phyloP scores from a whole-genome alignment of 306 rosid genomes.

The Trifolium fragiferum region DNA sequence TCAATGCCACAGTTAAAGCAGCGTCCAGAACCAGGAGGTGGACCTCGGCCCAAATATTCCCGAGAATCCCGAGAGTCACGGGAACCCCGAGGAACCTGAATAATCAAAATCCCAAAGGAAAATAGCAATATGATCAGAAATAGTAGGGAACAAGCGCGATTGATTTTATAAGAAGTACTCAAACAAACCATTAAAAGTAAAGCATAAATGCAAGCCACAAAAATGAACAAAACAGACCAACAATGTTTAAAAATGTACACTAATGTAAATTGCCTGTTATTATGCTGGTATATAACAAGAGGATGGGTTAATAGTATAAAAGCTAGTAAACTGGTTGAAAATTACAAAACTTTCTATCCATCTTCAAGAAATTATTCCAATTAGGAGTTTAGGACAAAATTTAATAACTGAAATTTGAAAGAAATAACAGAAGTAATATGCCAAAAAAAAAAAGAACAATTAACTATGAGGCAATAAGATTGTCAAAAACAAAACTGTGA shows the following conservation, averaged over 20 bases:
- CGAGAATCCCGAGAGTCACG: conserved; percentile 57
- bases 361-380: background rate
- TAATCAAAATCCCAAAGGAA: background rate
- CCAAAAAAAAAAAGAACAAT: background rate
- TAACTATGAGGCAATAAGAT: background rate
- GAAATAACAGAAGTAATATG: background rate
- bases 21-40: conserved; percentile 92
- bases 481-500: no score
- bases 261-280: background rate
- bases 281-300: background rate
- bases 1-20: conserved; percentile 89
- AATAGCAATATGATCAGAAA: background rate
- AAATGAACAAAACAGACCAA: background rate
- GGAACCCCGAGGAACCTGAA: conserved; percentile 80
- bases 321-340: background rate
- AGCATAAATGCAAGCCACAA: background rate
- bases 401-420: background rate
- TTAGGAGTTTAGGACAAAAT: background rate
- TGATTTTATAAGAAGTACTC: background rate
- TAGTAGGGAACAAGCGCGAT: background rate
- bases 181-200: background rate
- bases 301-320: background rate
- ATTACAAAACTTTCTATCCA: background rate
- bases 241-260: background rate
- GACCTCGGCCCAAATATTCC: conserved; percentile 74